phyloP scores from a whole-genome alignment of 2,329 filamentous ascomycete genomes.

The Alternaria sp. region DNA sequence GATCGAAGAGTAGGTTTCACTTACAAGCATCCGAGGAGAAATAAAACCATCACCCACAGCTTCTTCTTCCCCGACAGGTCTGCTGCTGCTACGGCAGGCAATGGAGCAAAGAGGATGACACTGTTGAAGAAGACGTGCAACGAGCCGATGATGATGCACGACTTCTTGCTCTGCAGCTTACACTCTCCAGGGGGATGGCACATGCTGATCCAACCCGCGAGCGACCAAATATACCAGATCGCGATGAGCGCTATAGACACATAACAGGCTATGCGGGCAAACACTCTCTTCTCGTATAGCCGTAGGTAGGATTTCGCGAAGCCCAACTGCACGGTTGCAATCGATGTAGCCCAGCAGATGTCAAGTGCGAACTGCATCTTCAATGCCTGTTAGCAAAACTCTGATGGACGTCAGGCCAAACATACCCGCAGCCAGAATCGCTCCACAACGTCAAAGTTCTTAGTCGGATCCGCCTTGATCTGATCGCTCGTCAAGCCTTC shows the following conservation, averaged over 20 bases:
- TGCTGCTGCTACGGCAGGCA: conserved; percentile 23
- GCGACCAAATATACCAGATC: conserved; percentile 26
- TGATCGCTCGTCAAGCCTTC: conserved; percentile 23
- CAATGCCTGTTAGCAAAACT: conserved; percentile 4
- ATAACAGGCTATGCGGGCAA: conserved; percentile 18
- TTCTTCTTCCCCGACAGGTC: conserved; percentile 24
- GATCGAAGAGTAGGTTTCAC: not conserved
- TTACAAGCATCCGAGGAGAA: conserved; percentile 30
- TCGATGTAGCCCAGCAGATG: conserved; percentile 31
- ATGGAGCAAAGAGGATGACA: conserved; percentile 18
- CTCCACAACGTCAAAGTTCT: conserved; percentile 14
- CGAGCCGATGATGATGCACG: conserved; percentile 29
- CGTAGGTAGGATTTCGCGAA: conserved; percentile 30
- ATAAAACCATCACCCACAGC: conserved; percentile 16
- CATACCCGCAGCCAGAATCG: conserved; percentile 24
- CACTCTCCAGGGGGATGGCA: conserved; percentile 31
- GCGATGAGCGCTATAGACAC: conserved; percentile 19
- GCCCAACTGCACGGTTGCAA: conserved; percentile 29
- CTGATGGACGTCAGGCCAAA: not conserved
- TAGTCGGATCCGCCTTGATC: conserved; percentile 20
- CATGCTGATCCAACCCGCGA: conserved; percentile 26
- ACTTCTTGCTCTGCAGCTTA: conserved; percentile 23
- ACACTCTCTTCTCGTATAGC: conserved; percentile 20
- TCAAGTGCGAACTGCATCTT: conserved; percentile 33
- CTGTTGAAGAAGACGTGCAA: conserved; percentile 30